phyloP scores from a whole-genome alignment of 768 basidiomycete species.

The Tubosaeta brunneosetosa region DNA sequence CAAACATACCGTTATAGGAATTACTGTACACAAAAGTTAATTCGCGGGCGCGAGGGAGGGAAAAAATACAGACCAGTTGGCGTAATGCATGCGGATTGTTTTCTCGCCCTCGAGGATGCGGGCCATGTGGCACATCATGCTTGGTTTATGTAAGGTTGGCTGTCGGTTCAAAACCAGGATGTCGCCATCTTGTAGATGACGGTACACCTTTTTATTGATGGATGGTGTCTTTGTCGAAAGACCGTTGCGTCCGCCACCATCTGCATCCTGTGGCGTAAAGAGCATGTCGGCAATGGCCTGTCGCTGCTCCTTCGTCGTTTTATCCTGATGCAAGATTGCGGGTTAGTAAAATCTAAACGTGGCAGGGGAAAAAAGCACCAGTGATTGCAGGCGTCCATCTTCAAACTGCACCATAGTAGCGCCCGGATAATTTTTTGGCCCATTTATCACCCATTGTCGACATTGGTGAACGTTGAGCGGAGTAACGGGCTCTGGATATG shows the following conservation, averaged over 20 bases:
- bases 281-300: slow-evolving; percentile 95
- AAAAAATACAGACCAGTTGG: slow-evolving; percentile 75
- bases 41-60: slow-evolving; percentile 3
- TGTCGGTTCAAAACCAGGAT: slow-evolving; percentile 95
- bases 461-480: slow-evolving; percentile 84
- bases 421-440: slow-evolving; percentile 84
- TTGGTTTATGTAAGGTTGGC: slow-evolving; percentile 97
- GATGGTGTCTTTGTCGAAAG: slow-evolving; percentile 73
- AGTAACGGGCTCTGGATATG: slow-evolving; percentile 97
- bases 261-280: slow-evolving; percentile 80
- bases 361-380: slow-evolving; percentile 42
- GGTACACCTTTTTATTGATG: slow-evolving; percentile 95
- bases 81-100: slow-evolving; percentile 99
- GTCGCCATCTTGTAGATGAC: slow-evolving; percentile 93
- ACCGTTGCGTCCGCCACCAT: slow-evolving; percentile 42
- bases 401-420: slow-evolving; percentile 94
- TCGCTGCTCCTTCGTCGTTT: slow-evolving; percentile 80
- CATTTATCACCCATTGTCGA: slow-evolving; percentile 86
- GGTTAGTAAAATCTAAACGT: slow-evolving; percentile 2
- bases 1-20: slow-evolving; percentile 83
- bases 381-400: slow-evolving; percentile 80
- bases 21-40: slow-evolving; percentile 52
- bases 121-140: slow-evolving; percentile 98
- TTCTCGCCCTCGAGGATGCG: slow-evolving; percentile 92
- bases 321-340: slow-evolving; percentile 51